phyloP scores from a whole-genome alignment of 2,329 filamentous ascomycete genomes.

The Boeremia lycopersici region DNA sequence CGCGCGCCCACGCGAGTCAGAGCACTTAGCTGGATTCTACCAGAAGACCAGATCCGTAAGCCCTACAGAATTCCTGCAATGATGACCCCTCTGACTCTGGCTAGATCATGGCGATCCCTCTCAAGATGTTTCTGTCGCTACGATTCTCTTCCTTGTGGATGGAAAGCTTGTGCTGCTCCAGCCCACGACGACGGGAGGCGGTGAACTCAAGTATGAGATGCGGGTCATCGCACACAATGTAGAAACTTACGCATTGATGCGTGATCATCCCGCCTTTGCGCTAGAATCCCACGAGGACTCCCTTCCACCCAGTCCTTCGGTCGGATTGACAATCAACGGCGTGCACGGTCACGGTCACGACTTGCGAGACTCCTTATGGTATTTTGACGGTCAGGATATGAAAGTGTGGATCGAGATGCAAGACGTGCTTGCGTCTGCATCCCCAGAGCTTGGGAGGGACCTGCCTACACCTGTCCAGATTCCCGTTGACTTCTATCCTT shows the following conservation, averaged over 20 bases:
- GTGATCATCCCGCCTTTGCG: constrained; percentile 71
- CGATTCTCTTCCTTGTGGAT: constrained; percentile 94
- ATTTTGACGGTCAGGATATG: constrained; percentile 86
- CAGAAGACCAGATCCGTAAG: constrained; percentile 81
- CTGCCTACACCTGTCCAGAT: constrained; percentile 77
- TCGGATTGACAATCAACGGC: constrained; percentile 52
- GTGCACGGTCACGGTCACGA: constrained; percentile 56
- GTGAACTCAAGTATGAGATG: constrained; percentile 97
- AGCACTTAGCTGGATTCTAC: constrained; percentile 93
- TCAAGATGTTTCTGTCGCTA: constrained; percentile 91
- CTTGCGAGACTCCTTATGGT: constrained; percentile 88
- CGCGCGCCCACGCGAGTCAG: constrained; percentile 89
- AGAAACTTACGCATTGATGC: constrained; percentile 91
- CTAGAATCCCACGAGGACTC: constrained; percentile 56
- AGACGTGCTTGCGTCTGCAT: constrained; percentile 76
- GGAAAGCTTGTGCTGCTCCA: constrained; percentile 93
- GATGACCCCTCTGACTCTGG: constrained; percentile 23
- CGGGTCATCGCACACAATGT: constrained; percentile 94
- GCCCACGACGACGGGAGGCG: constrained; percentile 80
- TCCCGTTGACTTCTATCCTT: constrained; percentile 91
- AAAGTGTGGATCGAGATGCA: constrained; percentile 89
- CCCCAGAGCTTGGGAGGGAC: constrained; percentile 69
- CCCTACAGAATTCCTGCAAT: constrained; percentile 12
- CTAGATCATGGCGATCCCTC: constrained; percentile 85
- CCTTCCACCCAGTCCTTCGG: constrained; percentile 56